phyloP scores from a whole-genome alignment of 257 asterid genomes.

The Solanum phureja region DNA sequence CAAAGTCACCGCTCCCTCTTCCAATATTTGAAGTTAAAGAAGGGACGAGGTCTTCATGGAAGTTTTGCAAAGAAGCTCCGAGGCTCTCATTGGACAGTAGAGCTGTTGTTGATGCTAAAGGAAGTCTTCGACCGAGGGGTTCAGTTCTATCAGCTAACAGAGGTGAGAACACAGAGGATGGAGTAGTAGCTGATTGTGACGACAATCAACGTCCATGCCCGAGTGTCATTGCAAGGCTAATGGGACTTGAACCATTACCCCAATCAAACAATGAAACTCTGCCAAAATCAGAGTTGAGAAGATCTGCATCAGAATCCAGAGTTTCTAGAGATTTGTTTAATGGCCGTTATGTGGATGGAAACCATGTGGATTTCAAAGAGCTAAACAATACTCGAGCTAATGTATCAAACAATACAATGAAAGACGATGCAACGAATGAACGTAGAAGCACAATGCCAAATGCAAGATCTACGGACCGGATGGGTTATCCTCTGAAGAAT shows the following conservation, averaged over 20 bases:
- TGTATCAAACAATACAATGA: conserved; percentile 9
- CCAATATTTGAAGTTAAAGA: conserved; percentile 47
- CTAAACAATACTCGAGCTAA: conserved; percentile 17
- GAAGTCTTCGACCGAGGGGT: conserved; percentile 66
- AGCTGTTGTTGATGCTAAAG: conserved; percentile 85
- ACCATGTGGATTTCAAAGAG: conserved; percentile 15
- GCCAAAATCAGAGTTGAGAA: conserved; percentile 58
- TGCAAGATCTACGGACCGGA: conserved; percentile 14
- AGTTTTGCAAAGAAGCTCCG: conserved; percentile 67
- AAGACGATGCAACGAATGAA: not conserved
- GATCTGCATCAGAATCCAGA: conserved; percentile 92
- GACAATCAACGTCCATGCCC: conserved; percentile 50
- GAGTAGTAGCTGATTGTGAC: conserved; percentile 18
- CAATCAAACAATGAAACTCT: conserved; percentile 29
- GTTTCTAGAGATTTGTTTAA: conserved; percentile 65
- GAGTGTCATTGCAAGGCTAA: conserved; percentile 79
- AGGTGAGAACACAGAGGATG: conserved; percentile 22
- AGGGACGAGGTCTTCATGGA: conserved; percentile 66
- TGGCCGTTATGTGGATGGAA: conserved; percentile 34
- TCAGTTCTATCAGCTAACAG: conserved; percentile 19
- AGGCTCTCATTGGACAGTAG: conserved; percentile 91
- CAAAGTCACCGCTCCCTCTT: conserved; percentile 45
- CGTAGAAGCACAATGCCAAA: not conserved
- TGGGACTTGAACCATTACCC: conserved; percentile 80
- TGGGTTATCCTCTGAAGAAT: conserved; percentile 18